Base-by-base conservation (phyloP, 352 stramenopile species). In the Phytophthora niederhauseri region DNA sequence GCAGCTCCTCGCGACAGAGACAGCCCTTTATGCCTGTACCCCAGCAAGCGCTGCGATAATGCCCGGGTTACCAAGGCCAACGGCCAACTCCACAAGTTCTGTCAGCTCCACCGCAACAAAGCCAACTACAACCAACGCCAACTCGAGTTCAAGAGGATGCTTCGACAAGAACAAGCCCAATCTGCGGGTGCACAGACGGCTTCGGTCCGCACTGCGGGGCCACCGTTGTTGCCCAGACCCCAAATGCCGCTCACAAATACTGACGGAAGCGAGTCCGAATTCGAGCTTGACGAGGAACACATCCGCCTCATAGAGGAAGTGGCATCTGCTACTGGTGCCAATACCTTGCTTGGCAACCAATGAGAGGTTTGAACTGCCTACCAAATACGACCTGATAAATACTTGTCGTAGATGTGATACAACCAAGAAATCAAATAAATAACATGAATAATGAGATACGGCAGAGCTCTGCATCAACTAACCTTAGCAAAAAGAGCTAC, bases 21-120 rank as follows among this genome's bases (percentile, higher is more conserved):
- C 31, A 24, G 19, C 7, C 22, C 14, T 9, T 7, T 46, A 4
- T 85, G 79, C 28, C 36, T 66, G 15, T 84, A 87, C 52, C 60
- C 72, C 12, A 78, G 66, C 64, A 87, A 85, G 24, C 68, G 57
- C 15, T 89, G 77, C 61, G 34, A 68, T 5, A 81, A 85, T 43
- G 56, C 57, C 19, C 75, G 78, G 4, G 76, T 68, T 0, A 19
- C 76, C 34, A 87, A 87, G 57, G 59, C 64, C 17, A 82, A 79
- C 46, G 76, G 78, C 6, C 59, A 84, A 14, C 72, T 84, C 5
- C 64, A 71, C 41, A 71, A 57, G 6, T 71, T 71, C 19, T 71
- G 64, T 4, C 57, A 53, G 38, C 17, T 53, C 22, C 64, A 71
- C 12, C 64, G 71, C 5, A 57, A 72, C 30, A 73, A 75, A 36